Evolutionary conservation across 139 green algal species (phyloP).

Genomic region (Chlamydomonas eustigma): DNA sequence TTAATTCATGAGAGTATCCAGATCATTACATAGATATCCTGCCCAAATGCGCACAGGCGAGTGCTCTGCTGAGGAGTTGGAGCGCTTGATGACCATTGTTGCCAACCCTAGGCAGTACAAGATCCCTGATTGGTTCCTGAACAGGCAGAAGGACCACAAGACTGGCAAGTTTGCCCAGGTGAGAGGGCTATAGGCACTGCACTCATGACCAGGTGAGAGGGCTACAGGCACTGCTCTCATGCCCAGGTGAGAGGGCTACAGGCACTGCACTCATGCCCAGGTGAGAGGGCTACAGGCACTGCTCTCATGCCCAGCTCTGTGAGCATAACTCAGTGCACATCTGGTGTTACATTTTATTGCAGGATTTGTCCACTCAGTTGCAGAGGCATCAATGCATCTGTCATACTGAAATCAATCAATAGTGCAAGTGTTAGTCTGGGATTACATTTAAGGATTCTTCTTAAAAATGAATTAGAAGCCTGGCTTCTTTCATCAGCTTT

Average conservation of each 20-base stretch:
- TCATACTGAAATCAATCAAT: too few relatives aligned
- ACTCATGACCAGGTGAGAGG: conserved; percentile 96
- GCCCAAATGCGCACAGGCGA: conserved; percentile 77
- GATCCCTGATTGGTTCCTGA: conserved; percentile 99
- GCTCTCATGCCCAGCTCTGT: too few relatives aligned
- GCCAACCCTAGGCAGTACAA: conserved; percentile 97
- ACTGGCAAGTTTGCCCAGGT: conserved; percentile 84
- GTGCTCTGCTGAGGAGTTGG: conserved; percentile 92
- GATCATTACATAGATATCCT: too few relatives aligned
- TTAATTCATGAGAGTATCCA: too few relatives aligned
- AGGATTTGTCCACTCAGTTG: too few relatives aligned
- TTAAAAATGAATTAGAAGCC: too few relatives aligned
- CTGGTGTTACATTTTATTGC: too few relatives aligned
- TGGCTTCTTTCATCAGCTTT: too few relatives aligned
- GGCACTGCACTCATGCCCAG: conserved; percentile 86
- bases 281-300: conserved; percentile 15
- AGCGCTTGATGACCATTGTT: conserved; percentile 96
- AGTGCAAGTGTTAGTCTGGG: too few relatives aligned
- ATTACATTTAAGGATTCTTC: too few relatives aligned
- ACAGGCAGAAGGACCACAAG: conserved; percentile 94
- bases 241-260: conserved; percentile 35
- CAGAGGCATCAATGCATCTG: too few relatives aligned
- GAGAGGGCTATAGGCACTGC: background rate
- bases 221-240: conserved; percentile 37
- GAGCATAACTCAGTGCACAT: too few relatives aligned